These are phyloP conservation scores for Omphalea diandra DNA, from an alignment of 441 rosid genomes.

Conservation along the genomic window DNA sequence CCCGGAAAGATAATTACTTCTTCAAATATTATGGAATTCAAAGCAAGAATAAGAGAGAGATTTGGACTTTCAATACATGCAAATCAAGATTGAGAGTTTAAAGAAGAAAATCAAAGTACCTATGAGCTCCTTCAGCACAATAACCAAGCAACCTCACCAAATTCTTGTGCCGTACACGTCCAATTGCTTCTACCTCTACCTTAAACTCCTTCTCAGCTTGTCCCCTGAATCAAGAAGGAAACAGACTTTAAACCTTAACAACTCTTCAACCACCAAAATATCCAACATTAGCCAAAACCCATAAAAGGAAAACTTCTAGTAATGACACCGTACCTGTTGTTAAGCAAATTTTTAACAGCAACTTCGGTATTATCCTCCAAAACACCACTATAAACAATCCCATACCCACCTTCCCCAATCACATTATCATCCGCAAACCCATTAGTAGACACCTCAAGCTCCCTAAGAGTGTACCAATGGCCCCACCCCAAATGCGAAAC, in stretches of 20 bases:
- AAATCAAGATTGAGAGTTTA: not conserved
- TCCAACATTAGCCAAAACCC: not conserved
- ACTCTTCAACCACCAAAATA: not conserved
- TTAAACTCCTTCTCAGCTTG: conserved; percentile 74
- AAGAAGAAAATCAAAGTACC: conserved; percentile 31
- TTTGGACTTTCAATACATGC: not conserved
- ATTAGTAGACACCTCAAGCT: conserved; percentile 52
- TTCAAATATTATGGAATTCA: not conserved
- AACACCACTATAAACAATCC: conserved; percentile 52
- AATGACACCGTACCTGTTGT: conserved; percentile 37
- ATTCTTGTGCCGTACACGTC: conserved; percentile 70
- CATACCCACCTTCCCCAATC: conserved; percentile 63
- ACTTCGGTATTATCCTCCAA: conserved; percentile 39
- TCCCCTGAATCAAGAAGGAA: conserved; percentile 42
- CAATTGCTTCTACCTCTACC: conserved; percentile 73
- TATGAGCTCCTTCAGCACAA: conserved; percentile 74
- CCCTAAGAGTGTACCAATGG: conserved; percentile 56
- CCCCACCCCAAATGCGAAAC: conserved; percentile 69
- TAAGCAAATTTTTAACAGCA: conserved; percentile 58
- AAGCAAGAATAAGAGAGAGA: conserved; percentile 3
- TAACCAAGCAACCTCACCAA: conserved; percentile 65
- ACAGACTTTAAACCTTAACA: not conserved
- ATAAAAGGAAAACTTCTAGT: not conserved
- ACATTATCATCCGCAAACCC: conserved; percentile 49
- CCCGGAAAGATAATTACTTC: conserved; percentile 1